phyloP scores from a whole-genome alignment of 2,329 filamentous ascomycete genomes.

The Penicillium corylophilum region DNA sequence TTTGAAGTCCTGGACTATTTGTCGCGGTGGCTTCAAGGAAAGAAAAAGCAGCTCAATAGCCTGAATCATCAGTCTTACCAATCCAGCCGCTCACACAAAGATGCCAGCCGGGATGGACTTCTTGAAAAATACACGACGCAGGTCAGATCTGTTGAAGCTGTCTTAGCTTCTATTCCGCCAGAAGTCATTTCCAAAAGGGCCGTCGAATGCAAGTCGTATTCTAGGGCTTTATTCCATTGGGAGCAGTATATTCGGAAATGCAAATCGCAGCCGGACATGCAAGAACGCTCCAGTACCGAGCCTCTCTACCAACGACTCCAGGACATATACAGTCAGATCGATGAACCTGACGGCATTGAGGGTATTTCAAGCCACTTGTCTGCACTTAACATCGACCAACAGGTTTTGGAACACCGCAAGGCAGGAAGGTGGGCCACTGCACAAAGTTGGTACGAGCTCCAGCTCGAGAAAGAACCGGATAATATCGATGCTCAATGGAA shows the following conservation, averaged over 20 bases:
- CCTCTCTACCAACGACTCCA: constrained; percentile 76
- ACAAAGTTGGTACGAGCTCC: constrained; percentile 96
- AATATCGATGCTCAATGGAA: constrained; percentile 78
- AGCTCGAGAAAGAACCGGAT: constrained; percentile 74
- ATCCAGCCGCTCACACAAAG: constrained; percentile 29
- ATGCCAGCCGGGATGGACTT: constrained; percentile 27
- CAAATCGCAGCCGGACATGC: constrained; percentile 44
- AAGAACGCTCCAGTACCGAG: constrained; percentile 55
- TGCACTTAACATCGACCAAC: constrained; percentile 86
- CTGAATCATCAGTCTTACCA: constrained; percentile 28
- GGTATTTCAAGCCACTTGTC: constrained; percentile 87
- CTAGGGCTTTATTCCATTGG: constrained; percentile 88
- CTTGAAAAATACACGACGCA: constrained; percentile 38
- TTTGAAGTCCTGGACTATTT: constrained; percentile 91
- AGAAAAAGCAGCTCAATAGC: constrained; percentile 54
- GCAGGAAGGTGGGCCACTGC: constrained; percentile 91
- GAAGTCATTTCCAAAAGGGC: constrained; percentile 77
- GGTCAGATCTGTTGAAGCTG: constrained; percentile 66
- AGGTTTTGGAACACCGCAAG: constrained; percentile 88
- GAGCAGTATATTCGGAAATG: constrained; percentile 79
- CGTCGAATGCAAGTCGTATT: constrained; percentile 90
- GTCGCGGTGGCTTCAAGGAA: constrained; percentile 83
- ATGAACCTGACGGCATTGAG: constrained; percentile 94
- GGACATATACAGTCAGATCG: constrained; percentile 94
- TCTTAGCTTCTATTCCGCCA: constrained; percentile 68